Base-by-base conservation (phyloP, 1,284 basidiomycete genomes). In the Cryptococcus hybrid region DNA sequence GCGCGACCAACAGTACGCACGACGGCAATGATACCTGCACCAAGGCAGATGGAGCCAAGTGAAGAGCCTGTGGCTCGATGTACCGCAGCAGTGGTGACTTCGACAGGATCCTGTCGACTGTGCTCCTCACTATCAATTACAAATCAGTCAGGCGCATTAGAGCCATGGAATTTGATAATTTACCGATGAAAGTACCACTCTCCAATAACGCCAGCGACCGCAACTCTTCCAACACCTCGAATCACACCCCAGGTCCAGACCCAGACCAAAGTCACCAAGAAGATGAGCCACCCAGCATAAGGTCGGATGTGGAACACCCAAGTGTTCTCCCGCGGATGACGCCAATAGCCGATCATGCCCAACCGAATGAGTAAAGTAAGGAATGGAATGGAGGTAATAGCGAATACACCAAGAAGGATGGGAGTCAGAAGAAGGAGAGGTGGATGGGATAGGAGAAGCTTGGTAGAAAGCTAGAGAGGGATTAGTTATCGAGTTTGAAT, bases 161-260 rank as follows among this genome's bases (percentile, higher is more conserved):
- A 51, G 4, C 40, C 37, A 37, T 52, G 35, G 18, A 51, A 40
- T 1, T 54, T 38, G 34, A 39, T 42, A 5, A 79, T 84, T 71
- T 90, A 30, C 86, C 89, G 84, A 48, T 88, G 83, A 69, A 92
- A 95, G 73, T 95, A 96, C 92, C 92, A 97, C 44, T 88, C 86
- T 1, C 91, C 93, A 42, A 97, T 84, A 1, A 93, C 89, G 34
- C 86, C 88, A 0, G 90, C 87, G 48, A 88, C 86, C 0, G 87
- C 85, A 44, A 89, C 89, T 5, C 90, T 81, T 53, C 92, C 79
- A 0, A 92, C 74, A 0, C 93, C 92, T 37, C 92, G 82, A 12
- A 89, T 85, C 3, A 96, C 86, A 13, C 86, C 89, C 89, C 92
- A 94, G 8, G 85, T 89, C 92, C 92, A 97, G 1, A 93, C 76